phyloP scores from a whole-genome alignment of 2,329 filamentous ascomycete species.

The Botrytis pseudocinerea region DNA sequence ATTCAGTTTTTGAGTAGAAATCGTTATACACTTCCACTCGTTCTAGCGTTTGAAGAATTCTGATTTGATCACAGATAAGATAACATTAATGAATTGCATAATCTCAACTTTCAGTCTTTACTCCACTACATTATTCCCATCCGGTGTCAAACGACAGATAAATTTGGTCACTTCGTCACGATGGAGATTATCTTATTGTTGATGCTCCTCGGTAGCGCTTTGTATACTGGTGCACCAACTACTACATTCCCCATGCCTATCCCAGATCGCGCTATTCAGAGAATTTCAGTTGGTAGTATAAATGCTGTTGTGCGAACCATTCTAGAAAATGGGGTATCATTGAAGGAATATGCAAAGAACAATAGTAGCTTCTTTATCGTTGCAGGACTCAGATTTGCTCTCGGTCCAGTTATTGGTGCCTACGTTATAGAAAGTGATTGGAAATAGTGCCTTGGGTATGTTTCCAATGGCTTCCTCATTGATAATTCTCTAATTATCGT shows the following conservation, averaged over 20 bases:
- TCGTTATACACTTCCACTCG: too few relatives aligned
- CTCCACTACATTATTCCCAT: constrained; percentile 66
- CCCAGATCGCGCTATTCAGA: constrained; percentile 63
- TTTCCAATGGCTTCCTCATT: constrained; percentile 40
- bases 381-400: constrained; percentile 58
- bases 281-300: constrained; percentile 60
- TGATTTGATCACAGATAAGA: constrained; percentile 43
- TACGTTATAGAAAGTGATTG: constrained; percentile 57
- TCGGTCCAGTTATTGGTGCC: constrained; percentile 58
- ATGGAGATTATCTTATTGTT: constrained; percentile 56
- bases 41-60: not conserved
- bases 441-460: constrained; percentile 63
- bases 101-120: constrained; percentile 68
- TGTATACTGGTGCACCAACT: constrained; percentile 59
- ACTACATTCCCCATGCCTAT: constrained; percentile 59
- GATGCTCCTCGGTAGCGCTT: constrained; percentile 59
- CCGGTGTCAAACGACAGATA: constrained; percentile 63
- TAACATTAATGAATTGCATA: constrained; percentile 66
- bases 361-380: constrained; percentile 62
- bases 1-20: too few relatives aligned
- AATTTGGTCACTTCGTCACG: constrained; percentile 61
- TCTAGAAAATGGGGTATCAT: constrained; percentile 61
- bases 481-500: not conserved
- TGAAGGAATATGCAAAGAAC: constrained; percentile 61
- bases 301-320: constrained; percentile 61